Conservation (phyloP, 768 basidiomycete species). For the Tulasnella sp. region DNA sequence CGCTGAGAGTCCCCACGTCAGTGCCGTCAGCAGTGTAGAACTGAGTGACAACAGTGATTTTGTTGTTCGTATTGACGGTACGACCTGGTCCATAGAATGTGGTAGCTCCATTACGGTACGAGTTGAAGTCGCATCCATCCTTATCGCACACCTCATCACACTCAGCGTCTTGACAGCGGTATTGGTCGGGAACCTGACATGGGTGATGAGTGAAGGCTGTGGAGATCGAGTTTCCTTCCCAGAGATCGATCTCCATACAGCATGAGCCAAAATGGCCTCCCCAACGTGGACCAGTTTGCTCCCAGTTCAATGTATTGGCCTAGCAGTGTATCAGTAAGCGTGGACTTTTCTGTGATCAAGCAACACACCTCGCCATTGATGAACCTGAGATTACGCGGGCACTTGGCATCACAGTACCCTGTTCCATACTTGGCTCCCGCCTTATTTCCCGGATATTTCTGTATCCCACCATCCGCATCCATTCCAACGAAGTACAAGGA, state of each 20-base stretch:
- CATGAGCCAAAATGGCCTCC: slow-evolving; percentile 4
- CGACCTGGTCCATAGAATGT: slow-evolving; percentile 5
- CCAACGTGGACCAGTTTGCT: neutral
- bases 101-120: neutral
- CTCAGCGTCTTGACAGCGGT: neutral
- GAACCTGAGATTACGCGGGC: slow-evolving; percentile 1
- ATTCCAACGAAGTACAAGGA: neutral
- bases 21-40: slow-evolving; percentile 39
- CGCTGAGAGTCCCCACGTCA: slow-evolving; percentile 35
- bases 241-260: slow-evolving; percentile 7
- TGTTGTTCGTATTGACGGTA: slow-evolving; percentile 11
- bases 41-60: slow-evolving; percentile 47
- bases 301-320: neutral
- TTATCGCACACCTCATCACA: slow-evolving; percentile 3
- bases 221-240: slow-evolving; percentile 3
- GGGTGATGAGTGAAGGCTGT: slow-evolving; percentile 2
- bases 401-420: slow-evolving; percentile 2
- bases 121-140: slow-evolving; percentile 10
- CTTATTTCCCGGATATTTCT: neutral
- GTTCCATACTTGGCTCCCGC: neutral
- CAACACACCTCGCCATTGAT: slow-evolving; percentile 1
- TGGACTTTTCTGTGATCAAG: neutral
- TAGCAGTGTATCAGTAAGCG: neutral
- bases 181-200: neutral
- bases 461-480: neutral